phyloP scores from a whole-genome alignment of 352 stramenopile genomes.

The Phytopythium kandeliae region DNA sequence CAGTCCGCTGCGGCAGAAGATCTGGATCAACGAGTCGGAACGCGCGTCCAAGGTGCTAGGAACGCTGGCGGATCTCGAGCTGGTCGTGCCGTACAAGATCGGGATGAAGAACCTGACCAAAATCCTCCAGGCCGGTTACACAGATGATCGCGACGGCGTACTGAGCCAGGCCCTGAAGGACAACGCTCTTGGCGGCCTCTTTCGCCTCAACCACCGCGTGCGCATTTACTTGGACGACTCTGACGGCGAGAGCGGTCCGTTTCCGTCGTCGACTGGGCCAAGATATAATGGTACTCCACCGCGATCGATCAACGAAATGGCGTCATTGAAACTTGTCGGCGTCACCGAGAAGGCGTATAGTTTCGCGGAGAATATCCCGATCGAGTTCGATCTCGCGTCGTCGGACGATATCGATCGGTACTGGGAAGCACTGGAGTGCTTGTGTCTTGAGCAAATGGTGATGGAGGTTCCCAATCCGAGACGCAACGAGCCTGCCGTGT shows the following conservation, averaged over 20 bases:
- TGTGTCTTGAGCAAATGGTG: constrained; percentile 75
- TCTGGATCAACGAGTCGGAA: constrained; percentile 68
- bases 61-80: constrained; percentile 55
- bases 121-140: constrained; percentile 63
- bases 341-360: constrained; percentile 69
- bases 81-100: constrained; percentile 76
- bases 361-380: constrained; percentile 48
- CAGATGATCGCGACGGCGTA: constrained; percentile 57
- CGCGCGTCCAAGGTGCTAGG: constrained; percentile 69
- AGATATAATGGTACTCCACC: not conserved
- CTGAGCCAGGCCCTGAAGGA: constrained; percentile 65
- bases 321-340: constrained; percentile 43
- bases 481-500: constrained; percentile 46
- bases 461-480: constrained; percentile 62
- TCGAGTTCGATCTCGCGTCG: constrained; percentile 44
- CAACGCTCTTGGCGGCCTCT: constrained; percentile 65
- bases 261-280: constrained; percentile 7
- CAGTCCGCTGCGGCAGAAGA: constrained; percentile 36
- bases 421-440: constrained; percentile 75
- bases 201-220: constrained; percentile 40
- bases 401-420: constrained; percentile 47
- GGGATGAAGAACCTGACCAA: constrained; percentile 76
- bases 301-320: constrained; percentile 21
- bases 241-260: constrained; percentile 4
- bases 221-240: constrained; percentile 51